Percentiles rank a stretch among this genome's conserved stretches.
Evolutionary conservation across 2,329 filamentous ascomycete species (phyloP).

Genomic region (Incumbomyces delicatus): DNA sequence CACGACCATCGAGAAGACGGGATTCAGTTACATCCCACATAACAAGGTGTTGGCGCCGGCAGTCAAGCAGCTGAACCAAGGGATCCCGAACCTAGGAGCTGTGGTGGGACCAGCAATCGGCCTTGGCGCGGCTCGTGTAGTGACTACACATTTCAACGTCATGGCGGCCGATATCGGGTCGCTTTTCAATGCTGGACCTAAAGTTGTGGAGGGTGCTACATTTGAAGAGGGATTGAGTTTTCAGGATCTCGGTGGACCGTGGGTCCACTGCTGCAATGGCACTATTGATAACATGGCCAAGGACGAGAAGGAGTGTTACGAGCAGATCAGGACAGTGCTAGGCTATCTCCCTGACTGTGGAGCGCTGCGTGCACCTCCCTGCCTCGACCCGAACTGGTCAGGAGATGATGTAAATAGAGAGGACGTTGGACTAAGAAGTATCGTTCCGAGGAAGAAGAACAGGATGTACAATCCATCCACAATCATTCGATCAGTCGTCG

Average conservation of each 20-base stretch:
- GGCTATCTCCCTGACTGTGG: slow-evolving; percentile 51
- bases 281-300: slow-evolving; percentile 56
- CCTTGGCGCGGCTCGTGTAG: slow-evolving; percentile 51
- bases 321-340: slow-evolving; percentile 49
- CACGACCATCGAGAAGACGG: slow-evolving; percentile 24
- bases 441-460: slow-evolving; percentile 49
- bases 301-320: slow-evolving; percentile 52
- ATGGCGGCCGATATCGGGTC: slow-evolving; percentile 55
- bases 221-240: slow-evolving; percentile 54
- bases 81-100: slow-evolving; percentile 55
- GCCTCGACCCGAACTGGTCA: slow-evolving; percentile 26
- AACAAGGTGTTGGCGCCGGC: slow-evolving; percentile 40
- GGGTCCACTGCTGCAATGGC: slow-evolving; percentile 54
- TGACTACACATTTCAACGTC: slow-evolving; percentile 54
- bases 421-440: slow-evolving; percentile 41
- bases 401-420: slow-evolving; percentile 42
- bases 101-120: slow-evolving; percentile 53
- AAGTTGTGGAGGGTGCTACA: slow-evolving; percentile 53
- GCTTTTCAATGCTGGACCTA: slow-evolving; percentile 55
- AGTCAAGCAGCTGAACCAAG: slow-evolving; percentile 40
- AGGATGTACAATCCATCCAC: slow-evolving; percentile 52
- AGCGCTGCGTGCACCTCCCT: slow-evolving; percentile 42
- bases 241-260: slow-evolving; percentile 50
- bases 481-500: slow-evolving; percentile 49
- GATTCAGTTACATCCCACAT: slow-evolving; percentile 52